Base-by-base conservation (phyloP, 768 basidiomycete species). In the Boletus rubescentipes region DNA sequence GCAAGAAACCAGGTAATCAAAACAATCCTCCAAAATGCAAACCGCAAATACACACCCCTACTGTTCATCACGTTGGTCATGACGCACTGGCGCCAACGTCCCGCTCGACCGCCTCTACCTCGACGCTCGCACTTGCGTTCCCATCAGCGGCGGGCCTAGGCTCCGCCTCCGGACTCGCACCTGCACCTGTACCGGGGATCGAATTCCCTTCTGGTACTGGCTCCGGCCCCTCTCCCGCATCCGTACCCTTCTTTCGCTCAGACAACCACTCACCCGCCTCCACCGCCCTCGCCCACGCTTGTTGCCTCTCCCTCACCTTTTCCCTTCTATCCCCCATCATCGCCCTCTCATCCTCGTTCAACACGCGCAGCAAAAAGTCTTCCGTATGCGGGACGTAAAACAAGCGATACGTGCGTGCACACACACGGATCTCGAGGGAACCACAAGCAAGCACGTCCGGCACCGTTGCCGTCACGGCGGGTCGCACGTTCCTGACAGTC, bases 391-490 rank as follows among this genome's bases (percentile, higher is more conserved):
- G 62, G 41, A 65, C 65, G 30, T 65, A 65, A 37, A 65, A 65
- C 40, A 65, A 45, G 29, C 64, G 64, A 10, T 65, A 65, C n/a
- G 64, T 65, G 5, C 64, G 60, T 16, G 23, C 59, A 70, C 94
- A 96, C 52, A 97, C 82, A 57, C 87, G 87, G 66, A 91, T 89
- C 69, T 92, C 89, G 16, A 95, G 77, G 4, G 79, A 79, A 31
- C 87, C 86, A 35, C 67, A 76, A 1, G 83, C 77, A 29, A 77
- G 61, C 21, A 82, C 72, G 38, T 82, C 74, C 0, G 79, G 80
- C 10, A 69, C 70, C 4, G 65, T 60, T 11, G 75, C 38, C 14
- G 14, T 49, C 39, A 45, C 55, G 5, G 58, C 37, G 7, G 53
- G 45, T 32, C 49, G 57, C 20, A 64, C 49, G 46, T 67, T 63